phyloP scores from a whole-genome alignment of 352 stramenopile genomes.

The Pilasporangium apinafurcum region DNA sequence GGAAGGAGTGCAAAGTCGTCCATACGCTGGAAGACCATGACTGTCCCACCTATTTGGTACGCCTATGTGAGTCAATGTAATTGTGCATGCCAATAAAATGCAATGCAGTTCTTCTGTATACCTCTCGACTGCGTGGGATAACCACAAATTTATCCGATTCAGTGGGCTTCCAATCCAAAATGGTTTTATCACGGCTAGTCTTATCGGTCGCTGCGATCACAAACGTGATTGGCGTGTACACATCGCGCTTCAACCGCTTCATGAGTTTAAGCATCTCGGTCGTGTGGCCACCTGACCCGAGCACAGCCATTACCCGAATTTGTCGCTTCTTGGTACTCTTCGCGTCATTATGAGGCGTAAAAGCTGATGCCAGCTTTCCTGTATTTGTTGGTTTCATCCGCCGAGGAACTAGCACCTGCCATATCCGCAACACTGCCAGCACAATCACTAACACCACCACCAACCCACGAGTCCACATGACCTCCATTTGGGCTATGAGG shows the following conservation, averaged over 20 bases:
- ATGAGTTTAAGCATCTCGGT: constrained; percentile 95
- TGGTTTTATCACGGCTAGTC: constrained; percentile 79
- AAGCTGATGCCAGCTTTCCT: constrained; percentile 1
- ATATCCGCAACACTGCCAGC: constrained; percentile 5
- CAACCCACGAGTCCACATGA: too few relatives aligned
- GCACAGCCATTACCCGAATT: constrained; percentile 70
- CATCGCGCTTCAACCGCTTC: constrained; percentile 60
- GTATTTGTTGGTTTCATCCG: constrained; percentile 5
- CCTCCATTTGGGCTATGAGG: too few relatives aligned
- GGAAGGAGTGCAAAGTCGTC: constrained; percentile 81
- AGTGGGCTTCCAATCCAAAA: constrained; percentile 53
- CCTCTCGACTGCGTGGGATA: constrained; percentile 91
- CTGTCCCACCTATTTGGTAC: constrained; percentile 76
- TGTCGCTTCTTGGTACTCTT: neutral
- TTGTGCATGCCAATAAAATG: neutral
- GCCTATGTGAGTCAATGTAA: neutral
- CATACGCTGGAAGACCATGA: constrained; percentile 87
- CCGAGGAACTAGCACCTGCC: constrained; percentile 1
- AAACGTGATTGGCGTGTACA: constrained; percentile 86
- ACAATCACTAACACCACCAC: neutral
- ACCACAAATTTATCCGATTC: constrained; percentile 45
- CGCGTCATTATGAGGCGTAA: neutral
- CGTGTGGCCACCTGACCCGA: constrained; percentile 89
- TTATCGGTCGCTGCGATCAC: constrained; percentile 89
- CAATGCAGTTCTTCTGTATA: constrained; percentile 4